These are phyloP conservation scores for Cladophialophora yegresii DNA, from an alignment of 2,329 filamentous ascomycete species.

Conservation along the genomic window DNA sequence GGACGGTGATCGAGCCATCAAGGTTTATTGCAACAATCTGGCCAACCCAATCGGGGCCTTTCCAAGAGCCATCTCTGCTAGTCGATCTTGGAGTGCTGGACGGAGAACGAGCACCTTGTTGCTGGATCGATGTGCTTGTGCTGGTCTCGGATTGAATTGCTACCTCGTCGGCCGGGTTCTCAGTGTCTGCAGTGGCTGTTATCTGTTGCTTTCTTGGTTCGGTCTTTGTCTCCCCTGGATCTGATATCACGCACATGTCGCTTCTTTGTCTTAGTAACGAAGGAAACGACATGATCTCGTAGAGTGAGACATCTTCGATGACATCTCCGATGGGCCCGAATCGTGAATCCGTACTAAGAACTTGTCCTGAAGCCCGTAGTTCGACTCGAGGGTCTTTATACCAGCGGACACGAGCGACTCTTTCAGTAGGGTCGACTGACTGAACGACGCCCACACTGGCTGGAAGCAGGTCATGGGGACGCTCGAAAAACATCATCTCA, in stretches of 20 bases:
- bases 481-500: conserved; percentile 37
- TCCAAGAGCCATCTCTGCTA: neutral
- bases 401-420: conserved; percentile 60
- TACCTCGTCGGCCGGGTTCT: neutral
- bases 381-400: conserved; percentile 47
- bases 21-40: conserved; percentile 58
- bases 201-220: conserved; percentile 4
- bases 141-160: neutral
- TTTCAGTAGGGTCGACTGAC: conserved; percentile 56
- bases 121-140: neutral
- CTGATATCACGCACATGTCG: conserved; percentile 53
- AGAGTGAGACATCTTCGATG: conserved; percentile 58
- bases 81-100: neutral
- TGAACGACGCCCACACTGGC: conserved; percentile 60
- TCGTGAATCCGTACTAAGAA: conserved; percentile 47
- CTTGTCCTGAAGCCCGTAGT: conserved; percentile 39
- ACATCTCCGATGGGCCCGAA: conserved; percentile 48
- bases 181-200: neutral
- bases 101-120: neutral
- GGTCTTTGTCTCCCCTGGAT: conserved; percentile 29
- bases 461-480: conserved; percentile 43
- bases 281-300: conserved; percentile 58
- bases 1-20: conserved; percentile 57
- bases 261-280: conserved; percentile 53
- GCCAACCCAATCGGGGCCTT: conserved; percentile 54